phyloP scores from a whole-genome alignment of 768 basidiomycete genomes.

The Thelephora aurantiotincta region DNA sequence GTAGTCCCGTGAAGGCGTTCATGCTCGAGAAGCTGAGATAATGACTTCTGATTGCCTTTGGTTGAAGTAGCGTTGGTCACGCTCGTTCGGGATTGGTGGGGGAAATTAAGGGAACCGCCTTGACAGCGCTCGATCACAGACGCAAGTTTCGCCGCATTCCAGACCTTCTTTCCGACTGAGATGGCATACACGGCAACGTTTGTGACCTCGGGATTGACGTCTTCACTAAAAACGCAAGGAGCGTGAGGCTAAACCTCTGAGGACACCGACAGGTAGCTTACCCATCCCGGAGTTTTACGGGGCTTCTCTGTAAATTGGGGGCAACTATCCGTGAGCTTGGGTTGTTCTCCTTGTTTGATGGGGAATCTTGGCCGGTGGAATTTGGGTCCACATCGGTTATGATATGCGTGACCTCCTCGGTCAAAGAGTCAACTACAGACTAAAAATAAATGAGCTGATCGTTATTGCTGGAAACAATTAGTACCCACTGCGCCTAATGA shows the following conservation, averaged over 20 bases:
- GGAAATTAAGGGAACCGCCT: constrained; percentile 14
- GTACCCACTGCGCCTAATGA: constrained; percentile 67
- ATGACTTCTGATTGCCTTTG: constrained; percentile 24
- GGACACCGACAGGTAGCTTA: constrained; percentile 18
- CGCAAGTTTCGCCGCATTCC: constrained; percentile 59
- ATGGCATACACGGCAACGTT: constrained; percentile 54
- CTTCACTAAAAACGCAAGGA: not conserved
- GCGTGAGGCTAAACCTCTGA: not conserved
- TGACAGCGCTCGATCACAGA: constrained; percentile 62
- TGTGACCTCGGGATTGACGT: constrained; percentile 17
- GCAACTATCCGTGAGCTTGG: constrained; percentile 18
- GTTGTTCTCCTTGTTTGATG: constrained; percentile 53
- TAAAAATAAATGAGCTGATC: constrained; percentile 18
- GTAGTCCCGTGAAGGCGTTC: constrained; percentile 76
- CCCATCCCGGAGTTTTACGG: constrained; percentile 47
- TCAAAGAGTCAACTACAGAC: constrained; percentile 84
- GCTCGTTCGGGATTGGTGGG: constrained; percentile 11
- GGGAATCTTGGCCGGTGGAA: constrained; percentile 17
- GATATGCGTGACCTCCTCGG: constrained; percentile 74
- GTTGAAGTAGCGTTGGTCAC: constrained; percentile 17
- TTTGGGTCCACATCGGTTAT: constrained; percentile 43
- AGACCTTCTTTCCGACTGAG: constrained; percentile 72
- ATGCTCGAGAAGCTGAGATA: constrained; percentile 55
- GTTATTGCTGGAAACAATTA: not conserved
- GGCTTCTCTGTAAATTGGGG: constrained; percentile 37